Conservation (phyloP, 768 basidiomycete genomes). For the Tricholoma bakamatsutake region DNA sequence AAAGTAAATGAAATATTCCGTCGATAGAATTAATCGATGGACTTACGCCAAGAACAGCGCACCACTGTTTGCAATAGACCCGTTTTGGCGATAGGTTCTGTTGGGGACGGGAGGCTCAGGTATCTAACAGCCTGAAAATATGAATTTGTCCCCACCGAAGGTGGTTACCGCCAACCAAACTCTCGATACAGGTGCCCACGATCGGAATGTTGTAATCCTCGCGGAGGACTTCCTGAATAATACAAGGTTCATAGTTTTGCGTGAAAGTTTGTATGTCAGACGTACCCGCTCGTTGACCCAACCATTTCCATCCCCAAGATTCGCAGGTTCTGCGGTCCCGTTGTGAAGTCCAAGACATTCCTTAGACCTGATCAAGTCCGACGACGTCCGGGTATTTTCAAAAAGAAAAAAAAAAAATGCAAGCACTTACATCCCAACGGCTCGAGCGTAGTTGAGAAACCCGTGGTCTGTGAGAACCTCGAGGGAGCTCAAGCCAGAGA, state of each 20-base stretch:
- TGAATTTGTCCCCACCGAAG: constrained; percentile 37
- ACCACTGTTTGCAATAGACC: constrained; percentile 17
- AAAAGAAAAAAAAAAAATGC: too few relatives aligned
- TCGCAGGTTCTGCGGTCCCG: constrained; percentile 50
- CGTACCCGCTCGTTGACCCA: constrained; percentile 32
- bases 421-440: constrained; percentile 50
- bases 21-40: not conserved
- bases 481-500: constrained; percentile 48
- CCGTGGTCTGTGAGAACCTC: constrained; percentile 41
- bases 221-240: constrained; percentile 52
- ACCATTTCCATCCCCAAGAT: constrained; percentile 68
- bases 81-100: constrained; percentile 17
- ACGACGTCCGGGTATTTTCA: too few relatives aligned
- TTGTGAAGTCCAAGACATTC: constrained; percentile 65
- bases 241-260: constrained; percentile 17
- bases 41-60: constrained; percentile 19
- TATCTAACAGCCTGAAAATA: not conserved
- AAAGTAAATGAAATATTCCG: not conserved
- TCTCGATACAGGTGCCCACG: constrained; percentile 69
- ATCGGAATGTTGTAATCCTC: constrained; percentile 60
- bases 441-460: constrained; percentile 44
- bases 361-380: constrained; percentile 24
- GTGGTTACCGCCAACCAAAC: constrained; percentile 64
- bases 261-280: not conserved
- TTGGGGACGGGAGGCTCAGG: not conserved